Conservation (phyloP, 257 asterid species). For the Przewalskia tangutica region DNA sequence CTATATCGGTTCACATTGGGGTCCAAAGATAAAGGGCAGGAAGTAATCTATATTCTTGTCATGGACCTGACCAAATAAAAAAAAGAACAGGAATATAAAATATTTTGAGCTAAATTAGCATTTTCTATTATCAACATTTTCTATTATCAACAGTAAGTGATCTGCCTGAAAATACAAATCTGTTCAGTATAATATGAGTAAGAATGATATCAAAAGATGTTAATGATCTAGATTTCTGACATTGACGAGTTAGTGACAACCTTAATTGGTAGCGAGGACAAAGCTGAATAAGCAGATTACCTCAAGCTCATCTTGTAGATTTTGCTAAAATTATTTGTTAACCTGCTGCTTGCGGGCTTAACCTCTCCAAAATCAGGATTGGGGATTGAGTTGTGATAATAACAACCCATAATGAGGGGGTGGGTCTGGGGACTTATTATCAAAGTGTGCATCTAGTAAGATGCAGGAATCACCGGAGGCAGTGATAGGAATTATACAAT, state of each 20-base stretch:
- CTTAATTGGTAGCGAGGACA: neutral
- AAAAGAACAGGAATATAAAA: neutral
- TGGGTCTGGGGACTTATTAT: neutral
- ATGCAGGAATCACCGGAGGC: too few species aligned
- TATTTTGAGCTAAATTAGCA: neutral
- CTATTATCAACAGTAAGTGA: too few species aligned
- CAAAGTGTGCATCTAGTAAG: neutral
- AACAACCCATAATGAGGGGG: neutral
- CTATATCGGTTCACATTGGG: neutral
- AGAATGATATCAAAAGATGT: neutral
- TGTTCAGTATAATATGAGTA: neutral
- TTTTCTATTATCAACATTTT: neutral
- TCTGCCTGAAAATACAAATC: neutral
- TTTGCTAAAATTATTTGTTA: neutral
- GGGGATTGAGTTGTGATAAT: neutral
- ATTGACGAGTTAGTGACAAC: neutral
- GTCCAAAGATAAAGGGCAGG: neutral
- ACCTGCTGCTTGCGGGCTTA: neutral
- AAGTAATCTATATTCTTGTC: neutral
- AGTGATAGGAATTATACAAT: neutral
- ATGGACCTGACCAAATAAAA: neutral
- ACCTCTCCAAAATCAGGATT: neutral
- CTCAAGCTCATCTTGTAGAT: neutral
- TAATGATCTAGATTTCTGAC: neutral
- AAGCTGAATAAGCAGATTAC: neutral